phyloP scores from a whole-genome alignment of 106 monocot species.

The Allium sativum region DNA sequence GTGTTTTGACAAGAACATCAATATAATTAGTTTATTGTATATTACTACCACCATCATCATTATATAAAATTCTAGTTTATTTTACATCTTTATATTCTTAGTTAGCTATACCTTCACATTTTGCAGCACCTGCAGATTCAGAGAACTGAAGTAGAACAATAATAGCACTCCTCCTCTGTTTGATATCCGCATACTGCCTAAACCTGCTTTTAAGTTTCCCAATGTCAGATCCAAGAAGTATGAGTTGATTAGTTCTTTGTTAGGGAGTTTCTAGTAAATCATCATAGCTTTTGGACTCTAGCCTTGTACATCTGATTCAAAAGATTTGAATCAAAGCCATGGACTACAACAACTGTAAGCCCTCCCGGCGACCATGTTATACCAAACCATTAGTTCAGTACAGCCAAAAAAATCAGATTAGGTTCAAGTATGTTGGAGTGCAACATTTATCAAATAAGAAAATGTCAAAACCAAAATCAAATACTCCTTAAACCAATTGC shows the following conservation, averaged over 20 bases:
- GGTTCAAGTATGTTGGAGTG: too few species aligned
- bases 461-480: too few species aligned
- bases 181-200: constrained; percentile 11
- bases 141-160: constrained; percentile 55
- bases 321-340: constrained; percentile 45
- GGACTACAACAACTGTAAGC: constrained; percentile 60
- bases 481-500: too few species aligned
- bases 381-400: constrained; percentile 72
- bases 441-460: too few species aligned
- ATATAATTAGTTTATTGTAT: too few species aligned
- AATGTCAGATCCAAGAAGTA: constrained; percentile 36
- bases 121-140: constrained; percentile 41
- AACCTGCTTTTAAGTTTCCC: constrained; percentile 20
- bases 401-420: constrained; percentile 24
- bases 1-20: too few species aligned
- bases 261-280: constrained; percentile 19
- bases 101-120: constrained; percentile 28
- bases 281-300: constrained; percentile 58
- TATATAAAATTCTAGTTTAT: too few species aligned
- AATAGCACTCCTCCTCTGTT: constrained; percentile 45
- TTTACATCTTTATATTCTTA: constrained; percentile 9
- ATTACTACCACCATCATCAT: too few species aligned
- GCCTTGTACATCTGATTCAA: constrained; percentile 82
- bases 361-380: constrained; percentile 68
- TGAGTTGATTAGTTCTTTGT: constrained; percentile 22